These are phyloP conservation scores for Xylaria sp. DNA, from an alignment of 2,329 filamentous ascomycete genomes.

Conservation along the genomic window DNA sequence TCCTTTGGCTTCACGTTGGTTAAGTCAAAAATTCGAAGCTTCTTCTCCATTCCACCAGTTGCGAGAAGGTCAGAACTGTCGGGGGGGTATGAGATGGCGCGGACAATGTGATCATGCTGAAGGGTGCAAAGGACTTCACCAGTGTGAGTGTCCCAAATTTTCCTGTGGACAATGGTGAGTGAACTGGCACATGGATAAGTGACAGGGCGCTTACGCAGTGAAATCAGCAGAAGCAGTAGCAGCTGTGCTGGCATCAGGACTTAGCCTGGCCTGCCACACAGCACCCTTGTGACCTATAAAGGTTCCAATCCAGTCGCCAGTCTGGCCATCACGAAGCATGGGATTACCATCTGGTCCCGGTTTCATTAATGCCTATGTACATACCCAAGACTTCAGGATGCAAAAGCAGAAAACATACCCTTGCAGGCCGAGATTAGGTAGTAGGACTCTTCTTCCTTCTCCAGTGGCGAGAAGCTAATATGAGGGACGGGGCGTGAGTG, in stretches of 20 bases:
- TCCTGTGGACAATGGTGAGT: constrained; percentile 61
- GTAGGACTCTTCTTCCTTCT: constrained; percentile 85
- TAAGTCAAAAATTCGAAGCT: constrained; percentile 91
- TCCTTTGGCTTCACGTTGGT: constrained; percentile 63
- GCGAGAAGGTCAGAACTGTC: constrained; percentile 86
- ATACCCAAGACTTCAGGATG: not conserved
- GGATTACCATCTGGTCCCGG: constrained; percentile 84
- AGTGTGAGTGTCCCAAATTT: constrained; percentile 96
- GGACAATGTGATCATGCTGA: constrained; percentile 94
- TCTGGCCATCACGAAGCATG: constrained; percentile 96
- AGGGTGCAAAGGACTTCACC: constrained; percentile 89
- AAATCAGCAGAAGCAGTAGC: constrained; percentile 97
- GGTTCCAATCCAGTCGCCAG: constrained; percentile 97
- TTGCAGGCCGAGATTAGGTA: constrained; percentile 96
- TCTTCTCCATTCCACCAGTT: constrained; percentile 96
- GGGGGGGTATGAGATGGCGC: constrained; percentile 88
- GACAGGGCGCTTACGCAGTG: constrained; percentile 73
- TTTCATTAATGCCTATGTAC: not conserved
- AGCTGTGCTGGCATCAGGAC: constrained; percentile 85
- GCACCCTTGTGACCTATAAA: constrained; percentile 98
- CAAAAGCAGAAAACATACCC: constrained; percentile 58
- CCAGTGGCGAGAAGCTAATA: constrained; percentile 85
- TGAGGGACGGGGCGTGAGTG: constrained; percentile 94
- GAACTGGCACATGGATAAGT: not conserved
- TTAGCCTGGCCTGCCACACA: constrained; percentile 94